Evolutionary conservation across 2,329 filamentous ascomycete species (phyloP).

Genomic region (Exophiala sp.): DNA sequence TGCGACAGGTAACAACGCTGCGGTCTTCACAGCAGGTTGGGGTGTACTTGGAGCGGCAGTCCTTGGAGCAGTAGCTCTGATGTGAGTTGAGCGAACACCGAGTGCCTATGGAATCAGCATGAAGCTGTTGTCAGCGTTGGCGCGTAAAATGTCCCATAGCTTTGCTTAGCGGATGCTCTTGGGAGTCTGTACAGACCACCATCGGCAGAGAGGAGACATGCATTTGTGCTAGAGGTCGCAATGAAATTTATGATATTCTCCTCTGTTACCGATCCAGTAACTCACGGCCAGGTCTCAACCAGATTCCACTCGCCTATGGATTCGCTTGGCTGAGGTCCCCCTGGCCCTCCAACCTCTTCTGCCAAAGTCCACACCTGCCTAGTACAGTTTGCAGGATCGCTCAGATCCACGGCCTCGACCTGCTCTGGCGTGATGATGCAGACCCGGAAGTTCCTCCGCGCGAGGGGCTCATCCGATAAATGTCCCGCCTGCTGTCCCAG

Average conservation of each 20-base stretch:
- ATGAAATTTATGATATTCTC: too few relatives aligned
- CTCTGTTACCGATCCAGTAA: too few relatives aligned
- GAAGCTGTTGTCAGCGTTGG: not conserved
- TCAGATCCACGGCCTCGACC: slow-evolving; percentile 69
- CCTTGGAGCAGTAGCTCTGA: slow-evolving; percentile 32
- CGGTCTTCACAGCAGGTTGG: slow-evolving; percentile 36
- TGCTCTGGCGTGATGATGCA: slow-evolving; percentile 78
- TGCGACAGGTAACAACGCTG: slow-evolving; percentile 31
- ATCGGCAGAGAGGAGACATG: too few relatives aligned
- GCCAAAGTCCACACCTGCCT: slow-evolving; percentile 64
- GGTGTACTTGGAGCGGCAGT: slow-evolving; percentile 35
- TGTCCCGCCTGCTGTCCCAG: slow-evolving; percentile 62
- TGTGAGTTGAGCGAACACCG: slow-evolving; percentile 24
- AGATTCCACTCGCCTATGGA: slow-evolving; percentile 55
- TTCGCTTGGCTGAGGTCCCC: slow-evolving; percentile 29
- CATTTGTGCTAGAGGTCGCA: too few relatives aligned
- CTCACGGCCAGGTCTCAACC: slow-evolving; percentile 61
- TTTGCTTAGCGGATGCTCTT: too few relatives aligned
- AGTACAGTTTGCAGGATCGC: slow-evolving; percentile 55
- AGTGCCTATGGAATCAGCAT: not conserved
- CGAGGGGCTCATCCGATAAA: slow-evolving; percentile 59
- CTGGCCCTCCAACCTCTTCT: slow-evolving; percentile 39
- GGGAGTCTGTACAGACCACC: too few relatives aligned
- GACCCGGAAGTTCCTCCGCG: slow-evolving; percentile 72
- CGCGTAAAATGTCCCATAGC: too few relatives aligned